These are phyloP conservation scores for Austroboletus niveus DNA, from an alignment of 1,284 basidiomycete species.

Conservation along the genomic window DNA sequence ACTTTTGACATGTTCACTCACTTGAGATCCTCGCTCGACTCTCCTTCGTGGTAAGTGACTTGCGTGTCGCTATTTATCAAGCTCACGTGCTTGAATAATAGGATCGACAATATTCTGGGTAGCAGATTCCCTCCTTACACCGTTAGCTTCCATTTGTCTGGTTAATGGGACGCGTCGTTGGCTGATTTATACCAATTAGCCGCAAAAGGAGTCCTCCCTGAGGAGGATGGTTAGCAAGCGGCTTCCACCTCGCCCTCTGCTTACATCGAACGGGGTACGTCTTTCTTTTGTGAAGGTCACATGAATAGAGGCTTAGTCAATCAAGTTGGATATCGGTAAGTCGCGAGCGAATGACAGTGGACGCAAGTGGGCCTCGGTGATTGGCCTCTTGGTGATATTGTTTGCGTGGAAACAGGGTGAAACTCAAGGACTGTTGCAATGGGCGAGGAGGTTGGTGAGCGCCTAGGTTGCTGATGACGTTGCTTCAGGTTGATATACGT, in stretches of 20 bases:
- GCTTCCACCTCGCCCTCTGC: slow-evolving; percentile 25
- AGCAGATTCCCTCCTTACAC: slow-evolving; percentile 67
- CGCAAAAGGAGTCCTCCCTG: slow-evolving; percentile 26
- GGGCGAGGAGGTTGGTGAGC: too few species aligned
- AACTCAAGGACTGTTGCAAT: too few species aligned
- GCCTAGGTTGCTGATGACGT: too few species aligned
- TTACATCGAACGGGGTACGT: slow-evolving; percentile 12
- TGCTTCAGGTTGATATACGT: too few species aligned
- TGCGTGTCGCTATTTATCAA: background rate
- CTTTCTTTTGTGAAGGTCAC: background rate
- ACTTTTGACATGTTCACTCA: too few species aligned
- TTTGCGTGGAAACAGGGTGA: too few species aligned
- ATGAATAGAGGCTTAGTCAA: slow-evolving; percentile 11
- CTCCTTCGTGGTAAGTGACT: slow-evolving; percentile 54
- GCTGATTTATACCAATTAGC: slow-evolving; percentile 4
- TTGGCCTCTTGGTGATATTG: too few species aligned
- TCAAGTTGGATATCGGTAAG: slow-evolving; percentile 8
- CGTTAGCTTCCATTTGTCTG: slow-evolving; percentile 33
- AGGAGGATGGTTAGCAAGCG: slow-evolving; percentile 10
- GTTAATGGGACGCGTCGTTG: background rate
- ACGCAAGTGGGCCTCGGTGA: too few species aligned
- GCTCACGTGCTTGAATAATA: slow-evolving; percentile 23
- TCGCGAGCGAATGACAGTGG: too few species aligned
- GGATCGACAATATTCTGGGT: slow-evolving; percentile 55
- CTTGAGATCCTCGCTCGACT: slow-evolving; percentile 53